Evolutionary conservation across 371 early-diverging fungal species (phyloP).

Genomic region (Parasitella parasitica): DNA sequence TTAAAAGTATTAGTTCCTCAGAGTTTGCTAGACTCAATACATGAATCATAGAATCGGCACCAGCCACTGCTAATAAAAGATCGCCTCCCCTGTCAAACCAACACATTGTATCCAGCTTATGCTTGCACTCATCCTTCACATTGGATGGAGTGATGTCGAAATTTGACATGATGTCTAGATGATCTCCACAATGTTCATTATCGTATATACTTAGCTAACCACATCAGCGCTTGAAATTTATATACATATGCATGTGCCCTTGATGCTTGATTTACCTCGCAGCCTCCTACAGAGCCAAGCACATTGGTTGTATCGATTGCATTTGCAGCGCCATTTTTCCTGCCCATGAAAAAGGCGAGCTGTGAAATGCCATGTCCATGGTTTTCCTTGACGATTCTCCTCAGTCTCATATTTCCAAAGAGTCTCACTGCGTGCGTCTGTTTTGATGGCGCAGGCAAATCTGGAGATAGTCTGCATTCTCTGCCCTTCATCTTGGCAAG

Average conservation of each 20-base stretch:
- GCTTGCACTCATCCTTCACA: slow-evolving; percentile 21
- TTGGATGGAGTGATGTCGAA: slow-evolving; percentile 55
- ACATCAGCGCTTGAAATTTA: not conserved
- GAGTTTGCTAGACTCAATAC: slow-evolving; percentile 75
- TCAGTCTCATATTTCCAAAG: slow-evolving; percentile 72
- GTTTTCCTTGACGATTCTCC: slow-evolving; percentile 86
- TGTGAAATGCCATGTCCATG: slow-evolving; percentile 75
- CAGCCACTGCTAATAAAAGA: slow-evolving; percentile 69
- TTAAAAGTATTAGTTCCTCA: slow-evolving; percentile 58
- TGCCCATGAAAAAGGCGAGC: slow-evolving; percentile 68
- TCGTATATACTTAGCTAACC: slow-evolving; percentile 79
- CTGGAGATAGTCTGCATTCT: not conserved
- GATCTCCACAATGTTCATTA: slow-evolving; percentile 91
- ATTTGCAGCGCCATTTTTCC: slow-evolving; percentile 51
- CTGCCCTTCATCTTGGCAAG: not conserved
- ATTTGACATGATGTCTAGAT: slow-evolving; percentile 90
- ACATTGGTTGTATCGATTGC: slow-evolving; percentile 70
- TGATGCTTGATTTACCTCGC: slow-evolving; percentile 47
- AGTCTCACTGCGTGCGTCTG: slow-evolving; percentile 27
- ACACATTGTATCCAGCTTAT: slow-evolving; percentile 63
- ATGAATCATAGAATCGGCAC: slow-evolving; percentile 62
- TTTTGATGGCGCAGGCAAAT: not conserved
- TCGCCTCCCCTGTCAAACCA: slow-evolving; percentile 72
- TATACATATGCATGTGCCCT: too few relatives aligned
- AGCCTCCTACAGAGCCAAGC: slow-evolving; percentile 70